A percentile compares a stretch with the other conserved stretches of the same genome.
phyloP scores from a whole-genome alignment of 768 basidiomycete species.

The Leccinum arenicola region DNA sequence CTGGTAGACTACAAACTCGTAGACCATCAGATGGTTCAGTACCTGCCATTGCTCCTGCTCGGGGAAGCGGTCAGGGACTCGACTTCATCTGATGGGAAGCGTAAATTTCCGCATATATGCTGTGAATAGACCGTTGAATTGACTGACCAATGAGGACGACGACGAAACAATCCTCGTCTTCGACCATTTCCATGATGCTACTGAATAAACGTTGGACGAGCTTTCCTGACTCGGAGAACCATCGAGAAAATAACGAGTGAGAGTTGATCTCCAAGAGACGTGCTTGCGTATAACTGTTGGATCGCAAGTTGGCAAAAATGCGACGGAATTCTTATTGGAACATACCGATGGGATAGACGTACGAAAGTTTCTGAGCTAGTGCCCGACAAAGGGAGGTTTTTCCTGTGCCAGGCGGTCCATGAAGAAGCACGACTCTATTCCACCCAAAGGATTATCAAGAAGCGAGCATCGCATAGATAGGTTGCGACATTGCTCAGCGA shows the following conservation, averaged over 20 bases:
- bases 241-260: constrained; percentile 95
- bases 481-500: too few relatives aligned
- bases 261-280: constrained; percentile 97
- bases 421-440: constrained; percentile 92
- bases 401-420: constrained; percentile 97
- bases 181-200: constrained; percentile 85
- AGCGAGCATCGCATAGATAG: too few relatives aligned
- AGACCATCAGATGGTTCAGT: constrained; percentile 95
- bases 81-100: constrained; percentile 74
- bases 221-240: constrained; percentile 99
- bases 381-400: constrained; percentile 96
- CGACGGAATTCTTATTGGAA: constrained; percentile 1
- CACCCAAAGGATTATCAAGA: constrained; percentile 36
- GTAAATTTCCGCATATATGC: constrained; percentile 7
- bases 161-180: constrained; percentile 89
- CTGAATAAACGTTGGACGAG: constrained; percentile 91
- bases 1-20: constrained; percentile 50
- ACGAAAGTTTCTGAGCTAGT: constrained; percentile 92
- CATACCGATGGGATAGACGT: constrained; percentile 78
- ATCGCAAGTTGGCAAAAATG: not conserved
- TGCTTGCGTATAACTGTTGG: constrained; percentile 73
- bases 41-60: constrained; percentile 92
- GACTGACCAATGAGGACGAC: constrained; percentile 85
- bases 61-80: constrained; percentile 90
- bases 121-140: not conserved